Evolutionary conservation across 1,284 basidiomycete genomes (phyloP).

Genomic region (Ganoderma multipileum): DNA sequence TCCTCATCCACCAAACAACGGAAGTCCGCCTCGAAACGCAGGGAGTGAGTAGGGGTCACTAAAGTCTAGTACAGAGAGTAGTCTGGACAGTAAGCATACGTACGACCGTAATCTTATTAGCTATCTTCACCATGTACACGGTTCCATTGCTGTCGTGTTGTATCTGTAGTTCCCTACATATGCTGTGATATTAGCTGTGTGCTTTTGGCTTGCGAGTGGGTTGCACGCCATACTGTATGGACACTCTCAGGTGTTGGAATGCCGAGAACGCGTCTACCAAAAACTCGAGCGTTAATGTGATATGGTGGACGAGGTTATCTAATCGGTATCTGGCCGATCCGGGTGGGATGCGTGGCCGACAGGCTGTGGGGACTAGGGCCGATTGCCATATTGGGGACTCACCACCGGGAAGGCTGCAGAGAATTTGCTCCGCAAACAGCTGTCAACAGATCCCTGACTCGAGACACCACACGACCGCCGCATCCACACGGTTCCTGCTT

Average conservation of each 20-base stretch:
- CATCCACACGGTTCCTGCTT: conserved; percentile 3
- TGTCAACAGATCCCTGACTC: conserved; percentile 37
- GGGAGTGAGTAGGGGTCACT: background rate
- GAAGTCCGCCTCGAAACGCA: background rate
- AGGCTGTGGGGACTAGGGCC: conserved; percentile 10
- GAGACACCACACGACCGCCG: conserved; percentile 34
- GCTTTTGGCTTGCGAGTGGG: background rate
- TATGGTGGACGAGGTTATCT: background rate
- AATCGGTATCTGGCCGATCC: conserved; percentile 17
- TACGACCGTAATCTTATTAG: conserved; percentile 27
- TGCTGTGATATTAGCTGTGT: background rate
- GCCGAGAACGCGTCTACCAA: background rate
- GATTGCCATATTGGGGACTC: conserved; percentile 34
- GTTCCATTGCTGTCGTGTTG: conserved; percentile 15
- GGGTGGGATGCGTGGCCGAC: conserved; percentile 1
- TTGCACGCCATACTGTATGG: background rate
- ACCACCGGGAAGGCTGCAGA: conserved; percentile 31
- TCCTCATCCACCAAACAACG: background rate
- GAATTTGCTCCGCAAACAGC: conserved; percentile 39
- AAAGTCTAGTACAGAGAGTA: too few species aligned
- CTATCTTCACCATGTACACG: conserved; percentile 21
- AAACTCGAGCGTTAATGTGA: background rate
- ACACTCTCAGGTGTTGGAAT: background rate
- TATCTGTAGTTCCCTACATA: conserved; percentile 15
- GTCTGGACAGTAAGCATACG: background rate